Evolutionary conservation across 768 basidiomycete species (phyloP).

Genomic region (Podaxis pistillaris): DNA sequence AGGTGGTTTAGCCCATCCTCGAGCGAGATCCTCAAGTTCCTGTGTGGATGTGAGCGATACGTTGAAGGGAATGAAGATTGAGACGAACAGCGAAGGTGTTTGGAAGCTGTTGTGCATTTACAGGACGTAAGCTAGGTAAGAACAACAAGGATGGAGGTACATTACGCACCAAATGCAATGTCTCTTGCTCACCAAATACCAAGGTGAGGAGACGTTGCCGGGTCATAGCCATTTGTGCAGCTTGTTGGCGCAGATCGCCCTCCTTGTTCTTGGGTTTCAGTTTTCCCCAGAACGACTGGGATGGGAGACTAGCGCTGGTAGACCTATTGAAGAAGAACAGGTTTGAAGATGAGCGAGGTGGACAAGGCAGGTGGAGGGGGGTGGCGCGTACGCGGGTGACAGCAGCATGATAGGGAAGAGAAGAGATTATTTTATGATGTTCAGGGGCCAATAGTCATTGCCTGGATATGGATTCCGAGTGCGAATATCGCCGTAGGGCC

Average conservation of each 20-base stretch:
- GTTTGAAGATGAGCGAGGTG: constrained; percentile 27
- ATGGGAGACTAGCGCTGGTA: constrained; percentile 59
- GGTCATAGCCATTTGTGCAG: constrained; percentile 63
- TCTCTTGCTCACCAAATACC: constrained; percentile 84
- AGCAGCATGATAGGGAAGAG: constrained; percentile 58
- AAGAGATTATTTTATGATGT: constrained; percentile 21
- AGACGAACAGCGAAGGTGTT: constrained; percentile 57
- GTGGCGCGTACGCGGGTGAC: constrained; percentile 69
- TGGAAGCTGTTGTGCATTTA: constrained; percentile 52
- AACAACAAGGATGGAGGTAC: constrained; percentile 6
- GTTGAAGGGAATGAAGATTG: background rate
- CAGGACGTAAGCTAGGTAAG: constrained; percentile 15
- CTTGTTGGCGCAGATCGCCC: constrained; percentile 44
- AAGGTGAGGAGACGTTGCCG: constrained; percentile 79
- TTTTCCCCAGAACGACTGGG: constrained; percentile 59
- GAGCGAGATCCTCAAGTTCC: constrained; percentile 79
- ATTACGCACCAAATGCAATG: constrained; percentile 62
- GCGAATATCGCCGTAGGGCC: constrained; percentile 24
- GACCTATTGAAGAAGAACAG: constrained; percentile 50
- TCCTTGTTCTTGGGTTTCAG: constrained; percentile 75
- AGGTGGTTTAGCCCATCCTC: constrained; percentile 86
- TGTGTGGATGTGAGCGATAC: constrained; percentile 27
- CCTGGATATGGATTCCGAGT: constrained; percentile 26
- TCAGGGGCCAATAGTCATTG: constrained; percentile 27
- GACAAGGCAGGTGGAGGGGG: constrained; percentile 24